Percentiles rank a stretch among this genome's conserved stretches.
phyloP scores from a whole-genome alignment of 495 filamentous ascomycete genomes.

The Thozetella sp. region DNA sequence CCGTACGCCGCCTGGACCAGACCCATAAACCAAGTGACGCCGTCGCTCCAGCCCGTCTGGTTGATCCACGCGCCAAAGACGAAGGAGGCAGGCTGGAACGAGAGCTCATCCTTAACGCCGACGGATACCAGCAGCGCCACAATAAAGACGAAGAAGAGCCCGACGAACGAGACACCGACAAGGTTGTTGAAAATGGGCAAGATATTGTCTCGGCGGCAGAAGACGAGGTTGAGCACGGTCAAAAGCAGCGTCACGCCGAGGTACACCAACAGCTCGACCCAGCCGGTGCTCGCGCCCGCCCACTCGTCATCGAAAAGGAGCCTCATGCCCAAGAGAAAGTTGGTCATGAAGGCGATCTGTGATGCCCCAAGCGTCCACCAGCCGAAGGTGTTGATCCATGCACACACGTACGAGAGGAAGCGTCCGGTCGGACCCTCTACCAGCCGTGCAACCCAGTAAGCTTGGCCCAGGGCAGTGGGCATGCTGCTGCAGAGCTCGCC shows the following conservation, averaged over 20 bases:
- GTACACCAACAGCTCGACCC: slow-evolving; percentile 48
- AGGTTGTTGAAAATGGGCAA: slow-evolving; percentile 50
- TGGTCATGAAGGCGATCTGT: slow-evolving; percentile 48
- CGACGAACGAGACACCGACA: slow-evolving; percentile 47
- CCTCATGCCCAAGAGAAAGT: slow-evolving; percentile 48
- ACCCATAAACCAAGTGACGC: slow-evolving; percentile 36
- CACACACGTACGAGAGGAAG: slow-evolving; percentile 46
- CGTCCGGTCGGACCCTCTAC: slow-evolving; percentile 34
- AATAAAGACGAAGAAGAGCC: slow-evolving; percentile 43
- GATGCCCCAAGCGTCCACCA: slow-evolving; percentile 50
- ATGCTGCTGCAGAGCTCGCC: slow-evolving; percentile 51
- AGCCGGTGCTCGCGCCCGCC: slow-evolving; percentile 36
- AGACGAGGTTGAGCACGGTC: slow-evolving; percentile 44
- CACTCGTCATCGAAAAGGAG: slow-evolving; percentile 40
- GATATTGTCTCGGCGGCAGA: slow-evolving; percentile 44
- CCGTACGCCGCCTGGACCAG: slow-evolving; percentile 35
- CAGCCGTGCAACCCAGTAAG: slow-evolving; percentile 45
- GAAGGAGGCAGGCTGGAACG: slow-evolving; percentile 37
- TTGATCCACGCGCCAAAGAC: slow-evolving; percentile 11
- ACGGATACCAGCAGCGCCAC: slow-evolving; percentile 46
- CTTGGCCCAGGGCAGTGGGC: slow-evolving; percentile 46
- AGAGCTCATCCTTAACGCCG: slow-evolving; percentile 32
- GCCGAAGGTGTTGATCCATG: slow-evolving; percentile 51
- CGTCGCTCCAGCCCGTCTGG: slow-evolving; percentile 17
- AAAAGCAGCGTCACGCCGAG: slow-evolving; percentile 37